phyloP scores from a whole-genome alignment of 352 stramenopile species.

The Pythium oligandrum region DNA sequence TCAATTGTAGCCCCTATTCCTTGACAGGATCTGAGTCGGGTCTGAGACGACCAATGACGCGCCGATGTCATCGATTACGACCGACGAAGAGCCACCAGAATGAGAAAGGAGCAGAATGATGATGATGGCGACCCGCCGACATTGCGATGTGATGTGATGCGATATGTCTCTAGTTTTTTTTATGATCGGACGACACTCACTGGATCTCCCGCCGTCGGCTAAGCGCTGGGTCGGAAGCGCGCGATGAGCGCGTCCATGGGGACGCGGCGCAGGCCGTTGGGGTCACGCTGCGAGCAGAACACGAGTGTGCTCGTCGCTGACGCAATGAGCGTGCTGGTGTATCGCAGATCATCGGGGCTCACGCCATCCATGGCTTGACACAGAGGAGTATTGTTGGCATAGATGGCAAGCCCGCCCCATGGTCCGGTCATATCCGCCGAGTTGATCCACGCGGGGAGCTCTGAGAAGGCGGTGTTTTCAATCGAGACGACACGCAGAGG shows the following conservation, averaged over 20 bases:
- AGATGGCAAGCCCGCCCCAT: slow-evolving; percentile 9
- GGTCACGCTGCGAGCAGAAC: slow-evolving; percentile 22
- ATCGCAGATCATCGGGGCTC: slow-evolving; percentile 5
- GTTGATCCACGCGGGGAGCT: slow-evolving; percentile 13
- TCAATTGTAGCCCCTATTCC: no score
- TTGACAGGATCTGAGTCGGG: no score
- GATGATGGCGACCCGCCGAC: no score
- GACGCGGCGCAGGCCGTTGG: slow-evolving; percentile 23
- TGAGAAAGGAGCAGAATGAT: no score
- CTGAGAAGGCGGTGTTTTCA: slow-evolving; percentile 22
- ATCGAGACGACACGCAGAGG: slow-evolving; percentile 16
- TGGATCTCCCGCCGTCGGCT: no score
- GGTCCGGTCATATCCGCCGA: no score
- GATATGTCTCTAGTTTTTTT: no score
- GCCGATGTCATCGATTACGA: no score
- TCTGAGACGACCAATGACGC: no score
- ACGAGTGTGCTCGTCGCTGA: slow-evolving; percentile 3
- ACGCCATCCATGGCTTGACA: slow-evolving; percentile 11
- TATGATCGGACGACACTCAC: no score
- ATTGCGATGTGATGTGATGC: no score
- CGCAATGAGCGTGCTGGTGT: neutral
- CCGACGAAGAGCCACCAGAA: no score
- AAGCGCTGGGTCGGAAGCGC: slow-evolving; percentile 8
- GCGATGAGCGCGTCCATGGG: slow-evolving; percentile 21
- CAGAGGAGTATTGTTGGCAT: slow-evolving; percentile 31